Base-by-base conservation (phyloP, 2,329 filamentous ascomycete species). In the Oidium heveae region DNA sequence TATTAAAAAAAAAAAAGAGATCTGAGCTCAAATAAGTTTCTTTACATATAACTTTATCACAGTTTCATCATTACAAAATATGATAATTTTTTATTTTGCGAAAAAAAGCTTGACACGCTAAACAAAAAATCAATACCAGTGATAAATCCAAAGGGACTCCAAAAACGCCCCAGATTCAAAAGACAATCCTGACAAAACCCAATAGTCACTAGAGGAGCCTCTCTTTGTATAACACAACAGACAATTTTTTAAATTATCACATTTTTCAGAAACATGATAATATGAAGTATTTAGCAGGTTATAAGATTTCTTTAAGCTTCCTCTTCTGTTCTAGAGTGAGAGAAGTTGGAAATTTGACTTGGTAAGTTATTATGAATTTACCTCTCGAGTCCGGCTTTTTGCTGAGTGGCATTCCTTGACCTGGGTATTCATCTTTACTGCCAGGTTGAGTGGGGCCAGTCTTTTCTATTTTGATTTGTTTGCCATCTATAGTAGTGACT, bases 401-500 rank as follows among this genome's bases (percentile, higher is more conserved):
- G 57, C 85, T 86, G 63, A 91, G 80, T 39, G 88, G 87, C 91
- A 98, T 96, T 56, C 91, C 91, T n/a, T 85, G 73, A 5, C 77
- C 76, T 0, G 91, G 91, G 65, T 84, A 98, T 34, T 74, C 72
- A 60, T 95, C 88, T 61, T 79, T 79, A 66, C 80, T 84, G 13
- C 83, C 86, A 0, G 89, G 88, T 56, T 84, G 82, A 7, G 89
- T 96, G 0, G 89, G 89, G 0, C 88, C 89, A 5, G 74, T 70
- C 67, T 87, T 88, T 47, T 85, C 78, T 41, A 96, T 76, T 53
- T 73, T 78, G 61, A 98, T 71, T 63, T 88, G 83, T 65, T 85
- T 88, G 61, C 85, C 85, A 63, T 98, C 91, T 61, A 98, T 96
- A 10, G 89, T 98, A 34, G 80, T 79, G 22, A 98, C 79, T n/a